These are phyloP conservation scores for Microcera coccophila DNA, from an alignment of 2,329 filamentous ascomycete species.

Conservation along the genomic window DNA sequence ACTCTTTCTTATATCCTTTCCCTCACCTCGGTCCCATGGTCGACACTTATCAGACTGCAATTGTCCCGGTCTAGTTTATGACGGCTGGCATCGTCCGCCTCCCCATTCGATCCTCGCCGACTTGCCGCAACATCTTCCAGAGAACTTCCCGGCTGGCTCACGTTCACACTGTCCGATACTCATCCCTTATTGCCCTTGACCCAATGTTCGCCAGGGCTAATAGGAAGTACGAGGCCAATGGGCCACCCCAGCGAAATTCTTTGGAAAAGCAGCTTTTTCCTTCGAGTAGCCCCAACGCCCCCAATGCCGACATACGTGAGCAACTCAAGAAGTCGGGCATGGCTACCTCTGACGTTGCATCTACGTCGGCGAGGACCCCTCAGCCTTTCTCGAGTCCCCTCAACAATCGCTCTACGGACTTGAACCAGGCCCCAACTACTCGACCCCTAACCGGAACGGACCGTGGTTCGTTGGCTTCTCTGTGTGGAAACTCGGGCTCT, in stretches of 20 bases:
- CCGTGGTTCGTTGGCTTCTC: constrained; percentile 35
- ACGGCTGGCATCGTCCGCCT: constrained; percentile 31
- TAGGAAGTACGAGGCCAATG: constrained; percentile 37
- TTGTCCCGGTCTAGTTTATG: constrained; percentile 31
- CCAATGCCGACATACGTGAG: constrained; percentile 47
- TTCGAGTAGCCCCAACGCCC: constrained; percentile 50
- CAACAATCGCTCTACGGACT: constrained; percentile 32
- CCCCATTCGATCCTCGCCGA: constrained; percentile 36
- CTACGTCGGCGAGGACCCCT: constrained; percentile 39
- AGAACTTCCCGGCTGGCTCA: constrained; percentile 24
- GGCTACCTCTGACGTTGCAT: constrained; percentile 31
- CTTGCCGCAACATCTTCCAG: constrained; percentile 25
- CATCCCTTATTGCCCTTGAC: constrained; percentile 16
- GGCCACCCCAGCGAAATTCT: constrained; percentile 23
- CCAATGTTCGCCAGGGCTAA: constrained; percentile 37
- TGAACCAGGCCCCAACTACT: constrained; percentile 20
- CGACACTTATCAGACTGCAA: neutral
- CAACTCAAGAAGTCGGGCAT: constrained; percentile 46
- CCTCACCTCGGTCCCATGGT: neutral
- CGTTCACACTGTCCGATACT: constrained; percentile 17
- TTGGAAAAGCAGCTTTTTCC: constrained; percentile 53
- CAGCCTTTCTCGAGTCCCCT: constrained; percentile 25
- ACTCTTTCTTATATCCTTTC: neutral
- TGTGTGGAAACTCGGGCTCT: constrained; percentile 45
- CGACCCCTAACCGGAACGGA: constrained; percentile 7